Evolutionary conservation across 2,329 filamentous ascomycete species (phyloP).

Genomic region (Reticulascus tulasneorum): DNA sequence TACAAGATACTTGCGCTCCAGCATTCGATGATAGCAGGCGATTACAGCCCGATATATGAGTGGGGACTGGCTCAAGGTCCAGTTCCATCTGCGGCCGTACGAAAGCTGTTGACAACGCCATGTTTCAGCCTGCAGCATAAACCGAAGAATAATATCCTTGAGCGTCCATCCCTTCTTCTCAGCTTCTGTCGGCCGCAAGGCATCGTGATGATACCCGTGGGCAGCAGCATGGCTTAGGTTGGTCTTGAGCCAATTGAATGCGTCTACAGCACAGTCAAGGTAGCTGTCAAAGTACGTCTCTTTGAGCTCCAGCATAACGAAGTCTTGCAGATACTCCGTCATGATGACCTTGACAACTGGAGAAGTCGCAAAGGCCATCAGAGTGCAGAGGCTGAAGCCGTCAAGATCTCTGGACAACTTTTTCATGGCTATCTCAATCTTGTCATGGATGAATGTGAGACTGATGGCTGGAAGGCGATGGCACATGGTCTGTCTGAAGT

Average conservation of each 20-base stretch:
- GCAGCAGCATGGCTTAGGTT: not conserved
- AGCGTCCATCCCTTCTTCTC: not conserved
- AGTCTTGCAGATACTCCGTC: not conserved
- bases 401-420: no score
- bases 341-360: not conserved
- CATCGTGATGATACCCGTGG: not conserved
- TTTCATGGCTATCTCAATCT: no score
- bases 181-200: not conserved
- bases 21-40: not conserved
- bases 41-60: not conserved
- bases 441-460: no score
- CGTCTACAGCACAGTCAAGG: not conserved
- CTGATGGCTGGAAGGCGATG: no score
- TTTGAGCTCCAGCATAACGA: no score
- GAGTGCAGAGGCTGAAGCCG: no score
- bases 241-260: not conserved
- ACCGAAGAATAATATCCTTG: not conserved
- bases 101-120: slow-evolving; percentile 1
- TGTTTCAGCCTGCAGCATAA: not conserved
- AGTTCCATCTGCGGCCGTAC: not conserved
- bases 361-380: slow-evolving; percentile 1
- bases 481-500: no score
- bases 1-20: not conserved
- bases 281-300: not conserved
- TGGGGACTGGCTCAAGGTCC: not conserved